Evolutionary conservation across 148 eudicot species (phyloP), one percentile per base, ranked within the genome.

Genomic region (Hydrangea macrophylla): DNA sequence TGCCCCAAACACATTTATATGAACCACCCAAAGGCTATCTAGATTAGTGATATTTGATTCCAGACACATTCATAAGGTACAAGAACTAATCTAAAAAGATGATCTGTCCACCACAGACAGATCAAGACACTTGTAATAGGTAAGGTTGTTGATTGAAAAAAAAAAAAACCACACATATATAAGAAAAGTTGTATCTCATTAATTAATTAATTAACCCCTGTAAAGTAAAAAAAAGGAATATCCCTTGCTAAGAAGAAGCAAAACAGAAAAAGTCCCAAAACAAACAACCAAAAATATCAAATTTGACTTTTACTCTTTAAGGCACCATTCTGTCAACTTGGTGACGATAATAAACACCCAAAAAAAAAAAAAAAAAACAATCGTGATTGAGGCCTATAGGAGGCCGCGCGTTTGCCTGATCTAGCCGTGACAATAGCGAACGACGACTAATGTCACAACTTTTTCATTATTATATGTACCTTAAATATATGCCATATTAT

Each of bases 241-340:
- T 82, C 78, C 68, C 63, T 54, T 67, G 12, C 39, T 58, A 23
- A 67, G 79, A 78, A 81, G 40, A 61, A 69, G 28, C 67, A 64
- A 73, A 73, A 42, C 75, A 82, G 73, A 82, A 82, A 27, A 23
- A 70, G 68, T 60, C 68, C 45, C 11, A 12, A n/a, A 25, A 75
- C 58, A 81, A 72, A 58, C 44, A 18, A 68, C 77, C 79, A 81
- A 77, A 70, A 70, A 37, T 9, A 28, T 58, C 39, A 64, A 22
- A 32, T 32, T 40, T 40, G 35, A 56, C 58, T 25, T 63, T 27
- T 23, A 18, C 22, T 32, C 13, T n/a, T 36, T 13, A 12, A 45
- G 28, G 58, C 62, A 26, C 62, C 62, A 57, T 70, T 75, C 70
- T 70, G 65, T 35, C 78, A 64, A 66, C 65, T 70, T 64, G 17